These are phyloP conservation scores for Phylloporus sp. DNA, from an alignment of 1,284 basidiomycete genomes.

Conservation along the genomic window DNA sequence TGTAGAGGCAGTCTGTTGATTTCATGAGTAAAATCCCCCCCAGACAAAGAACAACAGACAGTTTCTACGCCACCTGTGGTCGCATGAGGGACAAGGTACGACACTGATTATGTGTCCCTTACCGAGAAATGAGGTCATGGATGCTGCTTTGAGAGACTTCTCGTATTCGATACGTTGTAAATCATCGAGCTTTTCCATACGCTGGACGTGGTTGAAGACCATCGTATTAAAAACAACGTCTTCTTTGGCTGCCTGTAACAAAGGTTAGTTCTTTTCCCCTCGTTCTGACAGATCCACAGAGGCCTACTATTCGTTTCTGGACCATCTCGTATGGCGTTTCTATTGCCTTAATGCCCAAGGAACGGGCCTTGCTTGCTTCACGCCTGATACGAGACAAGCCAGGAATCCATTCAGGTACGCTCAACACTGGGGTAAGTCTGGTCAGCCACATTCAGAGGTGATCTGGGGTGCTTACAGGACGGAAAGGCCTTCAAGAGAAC, in stretches of 20 bases:
- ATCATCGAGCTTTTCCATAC: conserved; percentile 14
- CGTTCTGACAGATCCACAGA: no score
- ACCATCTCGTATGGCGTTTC: no score
- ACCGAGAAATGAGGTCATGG: conserved; percentile 15
- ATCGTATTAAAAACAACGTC: no score
- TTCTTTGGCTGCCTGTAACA: no score
- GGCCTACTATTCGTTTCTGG: no score
- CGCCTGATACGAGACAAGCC: not conserved
- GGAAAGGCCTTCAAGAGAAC: conserved; percentile 16
- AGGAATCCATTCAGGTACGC: conserved; percentile 23
- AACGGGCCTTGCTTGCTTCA: no score
- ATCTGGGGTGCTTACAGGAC: conserved; percentile 11
- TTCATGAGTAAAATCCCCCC: not conserved
- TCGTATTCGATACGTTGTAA: conserved; percentile 1
- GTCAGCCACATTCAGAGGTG: no score
- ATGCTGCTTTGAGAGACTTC: conserved; percentile 12
- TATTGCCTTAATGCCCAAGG: no score
- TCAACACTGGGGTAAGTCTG: conserved; percentile 11
- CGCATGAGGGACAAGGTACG: no score
- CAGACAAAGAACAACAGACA: conserved; percentile 9
- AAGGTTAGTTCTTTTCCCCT: no score
- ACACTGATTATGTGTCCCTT: not conserved
- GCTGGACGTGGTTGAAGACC: not conserved
- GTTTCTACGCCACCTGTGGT: conserved; percentile 13
- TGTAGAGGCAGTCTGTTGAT: not conserved